A percentile compares a stretch with the other conserved stretches of the same genome.
phyloP scores from a whole-genome alignment of 2,329 filamentous ascomycete species.

The Exophiala phaeomuriformis region DNA sequence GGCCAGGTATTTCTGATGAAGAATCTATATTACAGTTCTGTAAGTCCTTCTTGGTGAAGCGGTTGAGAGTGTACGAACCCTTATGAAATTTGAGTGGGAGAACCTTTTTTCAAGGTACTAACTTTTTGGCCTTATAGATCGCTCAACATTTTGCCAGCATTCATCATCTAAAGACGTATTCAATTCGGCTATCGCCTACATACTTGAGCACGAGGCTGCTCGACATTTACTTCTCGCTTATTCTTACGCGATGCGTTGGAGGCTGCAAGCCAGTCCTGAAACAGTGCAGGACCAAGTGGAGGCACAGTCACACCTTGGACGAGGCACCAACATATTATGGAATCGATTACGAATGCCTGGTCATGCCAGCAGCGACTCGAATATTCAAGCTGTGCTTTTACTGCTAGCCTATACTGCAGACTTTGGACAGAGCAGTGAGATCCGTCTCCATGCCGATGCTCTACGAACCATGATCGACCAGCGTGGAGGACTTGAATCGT shows the following conservation, averaged over 20 bases:
- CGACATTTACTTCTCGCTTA: conserved; percentile 19
- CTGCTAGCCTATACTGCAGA: conserved; percentile 24
- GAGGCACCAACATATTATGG: conserved; percentile 23
- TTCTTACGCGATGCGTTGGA: conserved; percentile 12
- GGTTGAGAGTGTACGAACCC: background rate
- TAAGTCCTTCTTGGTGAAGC: conserved; percentile 7
- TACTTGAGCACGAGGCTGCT: conserved; percentile 19
- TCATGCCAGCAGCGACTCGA: conserved; percentile 21
- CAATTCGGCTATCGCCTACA: conserved; percentile 11
- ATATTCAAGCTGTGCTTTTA: conserved; percentile 25
- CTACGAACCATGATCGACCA: conserved; percentile 22
- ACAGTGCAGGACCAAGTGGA: conserved; percentile 16
- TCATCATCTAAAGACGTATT: conserved; percentile 3
- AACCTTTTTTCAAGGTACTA: background rate
- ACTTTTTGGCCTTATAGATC: background rate
- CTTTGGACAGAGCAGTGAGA: conserved; percentile 15
- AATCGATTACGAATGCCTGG: conserved; percentile 18
- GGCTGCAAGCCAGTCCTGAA: conserved; percentile 7
- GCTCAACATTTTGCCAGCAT: conserved; percentile 14
- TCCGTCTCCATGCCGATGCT: conserved; percentile 19
- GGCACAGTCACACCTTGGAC: conserved; percentile 18
- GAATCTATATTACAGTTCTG: conserved; percentile 15
- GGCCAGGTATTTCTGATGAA: conserved; percentile 2
- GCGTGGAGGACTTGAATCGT: conserved; percentile 19
- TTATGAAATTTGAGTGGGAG: background rate